A percentile compares a stretch with the other conserved stretches of the same genome.
These are phyloP conservation scores for Daldinia vernicosa DNA, from an alignment of 495 filamentous ascomycete species.

Conservation along the genomic window DNA sequence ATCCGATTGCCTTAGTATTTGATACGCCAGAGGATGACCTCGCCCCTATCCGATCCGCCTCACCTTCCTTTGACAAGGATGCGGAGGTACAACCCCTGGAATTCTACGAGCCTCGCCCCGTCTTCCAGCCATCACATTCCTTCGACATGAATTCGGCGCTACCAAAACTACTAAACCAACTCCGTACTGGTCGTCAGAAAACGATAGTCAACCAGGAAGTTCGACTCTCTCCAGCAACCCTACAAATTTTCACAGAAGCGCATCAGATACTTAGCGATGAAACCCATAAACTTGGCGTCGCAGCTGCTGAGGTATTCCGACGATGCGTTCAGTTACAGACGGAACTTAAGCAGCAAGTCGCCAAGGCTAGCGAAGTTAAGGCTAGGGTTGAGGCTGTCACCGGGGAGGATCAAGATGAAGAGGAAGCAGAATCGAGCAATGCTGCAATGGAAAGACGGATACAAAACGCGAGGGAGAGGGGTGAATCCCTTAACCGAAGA, in stretches of 20 bases:
- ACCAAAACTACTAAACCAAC: constrained; percentile 67
- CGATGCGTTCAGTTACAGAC: constrained; percentile 75
- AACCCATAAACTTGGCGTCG: constrained; percentile 73
- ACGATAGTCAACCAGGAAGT: constrained; percentile 73
- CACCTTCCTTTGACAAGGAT: constrained; percentile 48
- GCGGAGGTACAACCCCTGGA: constrained; percentile 49
- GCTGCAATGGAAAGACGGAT: constrained; percentile 68
- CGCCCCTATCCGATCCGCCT: constrained; percentile 46
- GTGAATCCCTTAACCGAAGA: constrained; percentile 66
- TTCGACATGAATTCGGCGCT: constrained; percentile 69
- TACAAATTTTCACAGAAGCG: constrained; percentile 77
- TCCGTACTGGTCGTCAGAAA: constrained; percentile 67
- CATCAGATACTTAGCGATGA: constrained; percentile 79
- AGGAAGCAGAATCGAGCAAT: constrained; percentile 56
- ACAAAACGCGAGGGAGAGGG: constrained; percentile 64
- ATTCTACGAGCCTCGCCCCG: constrained; percentile 65
- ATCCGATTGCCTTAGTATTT: constrained; percentile 71
- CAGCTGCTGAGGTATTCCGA: constrained; percentile 83
- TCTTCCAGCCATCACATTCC: constrained; percentile 73
- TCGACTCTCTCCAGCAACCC: constrained; percentile 75
- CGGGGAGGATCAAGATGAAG: constrained; percentile 65
- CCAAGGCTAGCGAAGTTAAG: constrained; percentile 71
- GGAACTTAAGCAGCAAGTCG: constrained; percentile 77
- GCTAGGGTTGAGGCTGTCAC: constrained; percentile 71
- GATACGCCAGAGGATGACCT: constrained; percentile 67